Percentiles rank a stretch among this genome's conserved stretches.
These are phyloP conservation scores for Candida broadrunensis DNA, from an alignment of 805 yeast genomes.

Conservation along the genomic window DNA sequence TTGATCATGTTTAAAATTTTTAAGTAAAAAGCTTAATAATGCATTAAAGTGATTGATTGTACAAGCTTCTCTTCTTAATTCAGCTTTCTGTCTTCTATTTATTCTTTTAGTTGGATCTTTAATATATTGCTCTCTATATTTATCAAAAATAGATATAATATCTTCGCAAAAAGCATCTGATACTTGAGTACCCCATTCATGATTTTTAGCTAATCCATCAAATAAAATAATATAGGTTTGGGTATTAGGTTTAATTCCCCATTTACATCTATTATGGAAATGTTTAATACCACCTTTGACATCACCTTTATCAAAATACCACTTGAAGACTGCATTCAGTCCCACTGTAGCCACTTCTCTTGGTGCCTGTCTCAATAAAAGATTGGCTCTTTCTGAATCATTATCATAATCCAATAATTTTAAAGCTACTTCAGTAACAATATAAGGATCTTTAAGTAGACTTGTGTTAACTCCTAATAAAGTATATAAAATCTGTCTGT, in stretches of 20 bases:
- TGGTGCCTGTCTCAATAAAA: conserved; percentile 45
- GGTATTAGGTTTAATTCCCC: conserved; percentile 57
- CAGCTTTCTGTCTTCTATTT: background rate
- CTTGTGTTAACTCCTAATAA: conserved; percentile 58
- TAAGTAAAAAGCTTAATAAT: conserved; percentile 31
- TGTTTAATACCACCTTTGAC: conserved; percentile 49
- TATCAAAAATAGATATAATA: conserved; percentile 18
- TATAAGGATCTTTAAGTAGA: conserved; percentile 55
- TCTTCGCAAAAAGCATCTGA: conserved; percentile 15
- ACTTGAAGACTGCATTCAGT: conserved; percentile 58
- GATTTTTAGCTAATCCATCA: conserved; percentile 30
- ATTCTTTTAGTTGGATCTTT: background rate
- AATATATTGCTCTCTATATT: conserved; percentile 4
- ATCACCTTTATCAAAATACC: conserved; percentile 42
- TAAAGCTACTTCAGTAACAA: conserved; percentile 52
- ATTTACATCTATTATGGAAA: conserved; percentile 55
- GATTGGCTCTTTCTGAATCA: conserved; percentile 48
- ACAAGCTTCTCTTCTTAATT: background rate
- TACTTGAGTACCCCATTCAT: conserved; percentile 32
- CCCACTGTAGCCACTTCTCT: conserved; percentile 52
- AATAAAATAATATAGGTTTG: conserved; percentile 34
- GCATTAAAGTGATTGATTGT: conserved; percentile 33
- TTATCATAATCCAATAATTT: conserved; percentile 51
- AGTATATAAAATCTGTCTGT: conserved; percentile 47
- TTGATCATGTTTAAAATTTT: conserved; percentile 30